Evolutionary conservation across 768 basidiomycete species (phyloP).

Genomic region (Lentinus brumalis): DNA sequence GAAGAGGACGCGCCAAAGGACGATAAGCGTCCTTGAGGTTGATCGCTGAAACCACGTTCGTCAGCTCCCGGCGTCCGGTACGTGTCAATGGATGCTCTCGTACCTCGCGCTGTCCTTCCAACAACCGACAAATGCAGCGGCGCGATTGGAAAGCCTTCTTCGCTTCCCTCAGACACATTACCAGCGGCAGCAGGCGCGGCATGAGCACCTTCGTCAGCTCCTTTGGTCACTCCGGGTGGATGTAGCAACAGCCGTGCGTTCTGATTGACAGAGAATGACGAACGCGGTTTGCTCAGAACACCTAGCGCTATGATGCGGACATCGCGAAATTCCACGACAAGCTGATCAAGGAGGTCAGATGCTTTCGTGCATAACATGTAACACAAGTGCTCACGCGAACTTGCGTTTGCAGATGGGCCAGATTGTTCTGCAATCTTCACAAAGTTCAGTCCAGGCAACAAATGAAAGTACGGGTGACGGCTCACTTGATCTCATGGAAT

Average conservation of each 20-base stretch:
- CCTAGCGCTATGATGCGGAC: slow-evolving; percentile 75
- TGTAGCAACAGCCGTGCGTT: slow-evolving; percentile 72
- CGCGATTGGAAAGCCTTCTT: slow-evolving; percentile 1
- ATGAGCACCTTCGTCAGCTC: slow-evolving; percentile 8
- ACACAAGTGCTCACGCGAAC: slow-evolving; percentile 52
- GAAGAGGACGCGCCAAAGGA: slow-evolving; percentile 57
- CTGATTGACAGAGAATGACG: slow-evolving; percentile 56
- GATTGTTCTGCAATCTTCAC: slow-evolving; percentile 63
- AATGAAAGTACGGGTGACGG: slow-evolving; percentile 6
- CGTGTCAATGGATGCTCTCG: not conserved
- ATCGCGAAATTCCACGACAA: slow-evolving; percentile 70
- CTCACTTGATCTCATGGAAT: slow-evolving; percentile 80
- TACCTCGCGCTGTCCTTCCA: slow-evolving; percentile 9
- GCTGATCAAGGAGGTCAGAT: slow-evolving; percentile 38
- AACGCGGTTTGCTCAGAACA: slow-evolving; percentile 58
- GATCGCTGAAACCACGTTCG: not conserved
- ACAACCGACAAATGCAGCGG: not conserved
- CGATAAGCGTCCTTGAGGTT: slow-evolving; percentile 35
- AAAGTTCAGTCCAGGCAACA: not conserved
- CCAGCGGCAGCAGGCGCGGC: not conserved
- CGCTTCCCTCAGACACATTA: slow-evolving; percentile 12
- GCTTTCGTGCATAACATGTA: not conserved
- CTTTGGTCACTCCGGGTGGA: slow-evolving; percentile 62
- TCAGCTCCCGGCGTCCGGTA: not conserved
- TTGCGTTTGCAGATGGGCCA: slow-evolving; percentile 66